Evolutionary conservation across 768 basidiomycete species (phyloP).

Genomic region (Collybia mongolica): DNA sequence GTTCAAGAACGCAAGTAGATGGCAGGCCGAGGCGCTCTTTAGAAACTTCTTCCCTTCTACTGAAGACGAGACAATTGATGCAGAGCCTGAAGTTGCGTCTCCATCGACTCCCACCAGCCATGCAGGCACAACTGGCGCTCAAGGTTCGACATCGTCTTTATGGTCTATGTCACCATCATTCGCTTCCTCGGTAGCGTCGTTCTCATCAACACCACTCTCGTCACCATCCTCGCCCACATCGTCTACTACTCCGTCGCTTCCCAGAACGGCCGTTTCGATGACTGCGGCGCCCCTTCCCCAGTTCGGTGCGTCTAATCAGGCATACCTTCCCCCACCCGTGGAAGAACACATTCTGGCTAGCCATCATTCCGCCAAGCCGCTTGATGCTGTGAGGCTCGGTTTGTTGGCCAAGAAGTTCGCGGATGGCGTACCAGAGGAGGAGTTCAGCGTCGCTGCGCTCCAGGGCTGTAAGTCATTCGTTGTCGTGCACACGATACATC

Average conservation of each 20-base stretch:
- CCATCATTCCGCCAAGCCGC: slow-evolving; percentile 63
- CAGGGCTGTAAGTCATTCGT: slow-evolving; percentile 75
- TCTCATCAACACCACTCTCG: slow-evolving; percentile 39
- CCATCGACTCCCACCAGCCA: slow-evolving; percentile 4
- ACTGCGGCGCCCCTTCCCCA: slow-evolving; percentile 27
- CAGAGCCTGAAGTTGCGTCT: slow-evolving; percentile 28
- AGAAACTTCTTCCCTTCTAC: slow-evolving; percentile 87
- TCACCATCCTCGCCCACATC: slow-evolving; percentile 25
- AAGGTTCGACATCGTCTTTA: slow-evolving; percentile 24
- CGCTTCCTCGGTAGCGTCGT: slow-evolving; percentile 24
- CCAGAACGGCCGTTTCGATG: slow-evolving; percentile 13
- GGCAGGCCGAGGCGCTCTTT: slow-evolving; percentile 86
- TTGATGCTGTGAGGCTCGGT: slow-evolving; percentile 63
- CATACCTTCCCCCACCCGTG: slow-evolving; percentile 63
- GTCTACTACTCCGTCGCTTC: slow-evolving; percentile 17
- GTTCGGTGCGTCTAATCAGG: slow-evolving; percentile 57
- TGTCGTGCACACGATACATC: slow-evolving; percentile 16
- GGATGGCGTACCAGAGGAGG: slow-evolving; percentile 78
- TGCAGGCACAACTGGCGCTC: slow-evolving; percentile 7
- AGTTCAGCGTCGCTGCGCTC: slow-evolving; percentile 86
- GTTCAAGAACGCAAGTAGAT: slow-evolving; percentile 83
- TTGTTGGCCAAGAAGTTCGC: slow-evolving; percentile 78
- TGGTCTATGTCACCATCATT: slow-evolving; percentile 12
- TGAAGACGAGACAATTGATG: slow-evolving; percentile 40
- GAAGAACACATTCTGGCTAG: slow-evolving; percentile 57